A percentile compares a stretch with the other conserved stretches of the same genome.
Conservation (phyloP, 2,329 filamentous ascomycete genomes). For the Ophiocordyceps robertsii region DNA sequence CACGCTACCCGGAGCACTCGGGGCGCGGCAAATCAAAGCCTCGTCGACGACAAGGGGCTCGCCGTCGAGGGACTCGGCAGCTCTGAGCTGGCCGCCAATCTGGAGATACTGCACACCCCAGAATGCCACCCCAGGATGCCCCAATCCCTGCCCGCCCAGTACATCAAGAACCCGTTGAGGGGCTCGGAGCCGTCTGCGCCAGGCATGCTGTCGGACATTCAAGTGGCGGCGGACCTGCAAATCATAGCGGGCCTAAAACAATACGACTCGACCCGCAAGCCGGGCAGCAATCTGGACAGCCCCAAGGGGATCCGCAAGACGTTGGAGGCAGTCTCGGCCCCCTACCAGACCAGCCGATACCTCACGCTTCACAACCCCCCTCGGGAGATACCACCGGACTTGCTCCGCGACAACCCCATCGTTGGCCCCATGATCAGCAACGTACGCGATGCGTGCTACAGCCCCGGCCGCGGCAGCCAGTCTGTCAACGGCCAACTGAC, state of each 20-base stretch:
- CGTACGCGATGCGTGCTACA: constrained; percentile 28
- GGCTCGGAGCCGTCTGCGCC: constrained; percentile 43
- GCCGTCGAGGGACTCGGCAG: constrained; percentile 48
- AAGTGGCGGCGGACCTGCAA: constrained; percentile 39
- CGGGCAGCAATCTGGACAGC: constrained; percentile 41
- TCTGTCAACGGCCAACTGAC: constrained; percentile 10
- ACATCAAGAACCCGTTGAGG: constrained; percentile 43
- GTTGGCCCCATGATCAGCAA: constrained; percentile 27
- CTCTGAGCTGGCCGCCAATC: constrained; percentile 43
- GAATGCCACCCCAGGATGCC: constrained; percentile 43
- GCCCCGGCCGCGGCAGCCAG: constrained; percentile 12
- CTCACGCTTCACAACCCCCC: constrained; percentile 32
- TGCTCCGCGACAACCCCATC: constrained; percentile 34
- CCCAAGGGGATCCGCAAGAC: constrained; percentile 39
- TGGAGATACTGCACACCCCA: constrained; percentile 40
- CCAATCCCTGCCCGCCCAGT: constrained; percentile 41
- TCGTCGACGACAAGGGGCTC: constrained; percentile 41
- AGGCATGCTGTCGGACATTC: constrained; percentile 33
- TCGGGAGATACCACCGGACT: constrained; percentile 31
- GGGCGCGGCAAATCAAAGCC: constrained; percentile 38
- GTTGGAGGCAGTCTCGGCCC: constrained; percentile 39
- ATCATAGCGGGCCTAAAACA: constrained; percentile 45
- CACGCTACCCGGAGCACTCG: constrained; percentile 52
- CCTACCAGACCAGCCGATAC: constrained; percentile 32
- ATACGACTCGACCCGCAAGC: constrained; percentile 38